Percentiles rank a stretch among this genome's conserved stretches.
Conservation (phyloP, 177 flowering plant genomes). For the Tripterygium wilfordii region DNA sequence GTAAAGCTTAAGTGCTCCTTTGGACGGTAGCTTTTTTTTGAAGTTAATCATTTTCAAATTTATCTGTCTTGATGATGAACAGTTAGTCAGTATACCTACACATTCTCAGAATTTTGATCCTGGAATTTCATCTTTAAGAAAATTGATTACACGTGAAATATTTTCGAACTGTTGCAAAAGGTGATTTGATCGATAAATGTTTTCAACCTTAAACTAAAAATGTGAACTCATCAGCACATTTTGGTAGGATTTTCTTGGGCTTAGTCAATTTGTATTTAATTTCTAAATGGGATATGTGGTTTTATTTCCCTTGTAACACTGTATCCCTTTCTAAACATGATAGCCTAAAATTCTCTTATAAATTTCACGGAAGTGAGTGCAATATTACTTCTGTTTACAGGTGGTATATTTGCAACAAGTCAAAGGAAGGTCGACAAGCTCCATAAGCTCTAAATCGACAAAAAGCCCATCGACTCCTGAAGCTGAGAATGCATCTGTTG, state of each 20-base stretch:
- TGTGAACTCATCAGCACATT: too few relatives aligned
- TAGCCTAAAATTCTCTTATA: too few relatives aligned
- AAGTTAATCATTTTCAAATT: not conserved
- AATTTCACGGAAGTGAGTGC: too few relatives aligned
- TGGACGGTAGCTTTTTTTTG: not conserved
- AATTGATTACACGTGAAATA: constrained; percentile 75
- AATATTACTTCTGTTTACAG: constrained; percentile 30
- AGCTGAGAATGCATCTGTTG: constrained; percentile 34
- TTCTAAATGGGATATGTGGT: too few relatives aligned
- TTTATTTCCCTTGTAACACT: too few relatives aligned
- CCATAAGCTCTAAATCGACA: constrained; percentile 30
- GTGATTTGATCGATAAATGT: too few relatives aligned
- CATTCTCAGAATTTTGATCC: constrained; percentile 71
- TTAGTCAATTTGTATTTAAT: too few relatives aligned
- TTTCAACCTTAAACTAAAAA: too few relatives aligned
- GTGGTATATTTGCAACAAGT: constrained; percentile 70
- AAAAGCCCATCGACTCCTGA: constrained; percentile 32
- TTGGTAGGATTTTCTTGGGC: too few relatives aligned
- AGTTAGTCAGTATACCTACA: too few relatives aligned
- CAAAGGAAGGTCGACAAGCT: constrained; percentile 38
- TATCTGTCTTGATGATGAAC: not conserved
- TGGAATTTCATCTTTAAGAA: constrained; percentile 89
- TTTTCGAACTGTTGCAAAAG: too few relatives aligned
- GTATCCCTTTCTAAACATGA: too few relatives aligned
- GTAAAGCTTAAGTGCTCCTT: constrained; percentile 21